Percentiles rank a stretch among this genome's conserved stretches.
Conservation (phyloP, 495 filamentous ascomycete species). For the Hypomontagnella submonticulosa region DNA sequence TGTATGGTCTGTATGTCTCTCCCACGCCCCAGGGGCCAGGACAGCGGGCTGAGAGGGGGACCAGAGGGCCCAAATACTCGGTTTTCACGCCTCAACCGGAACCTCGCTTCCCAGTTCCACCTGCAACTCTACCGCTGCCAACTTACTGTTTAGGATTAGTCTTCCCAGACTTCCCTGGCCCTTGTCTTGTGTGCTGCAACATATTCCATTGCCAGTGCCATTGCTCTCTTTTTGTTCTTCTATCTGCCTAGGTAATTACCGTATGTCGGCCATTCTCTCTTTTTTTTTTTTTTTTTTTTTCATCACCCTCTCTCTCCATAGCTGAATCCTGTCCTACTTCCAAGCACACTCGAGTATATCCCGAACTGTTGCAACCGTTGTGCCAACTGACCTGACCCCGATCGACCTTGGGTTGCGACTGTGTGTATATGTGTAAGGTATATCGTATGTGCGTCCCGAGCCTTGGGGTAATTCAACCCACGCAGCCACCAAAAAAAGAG, state of each 20-base stretch:
- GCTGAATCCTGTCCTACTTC: constrained; percentile 18
- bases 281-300: constrained; percentile 5
- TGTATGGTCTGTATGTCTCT: constrained; percentile 22
- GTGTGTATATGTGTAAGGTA: not conserved
- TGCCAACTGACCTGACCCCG: constrained; percentile 29
- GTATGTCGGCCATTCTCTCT: constrained; percentile 36
- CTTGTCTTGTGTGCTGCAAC: constrained; percentile 39
- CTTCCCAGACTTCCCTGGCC: constrained; percentile 14
- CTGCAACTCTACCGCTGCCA: constrained; percentile 44
- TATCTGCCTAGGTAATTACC: no score
- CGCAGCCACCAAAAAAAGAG: constrained; percentile 5
- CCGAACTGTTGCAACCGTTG: constrained; percentile 23
- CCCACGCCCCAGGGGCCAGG: constrained; percentile 47
- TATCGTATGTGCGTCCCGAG: constrained; percentile 22
- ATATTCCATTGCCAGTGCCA: constrained; percentile 16
- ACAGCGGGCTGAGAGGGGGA: constrained; percentile 45
- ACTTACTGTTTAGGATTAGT: constrained; percentile 45
- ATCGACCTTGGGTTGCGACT: not conserved
- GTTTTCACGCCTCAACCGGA: constrained; percentile 47
- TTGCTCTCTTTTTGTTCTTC: constrained; percentile 24
- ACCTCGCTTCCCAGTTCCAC: constrained; percentile 46
- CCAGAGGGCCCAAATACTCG: constrained; percentile 47
- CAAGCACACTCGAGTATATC: constrained; percentile 13
- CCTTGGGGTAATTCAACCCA: constrained; percentile 14
- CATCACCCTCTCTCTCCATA: constrained; percentile 36